A percentile compares a stretch with the other conserved stretches of the same genome.
phyloP scores from a whole-genome alignment of 495 filamentous ascomycete species.

The Podospora comata region DNA sequence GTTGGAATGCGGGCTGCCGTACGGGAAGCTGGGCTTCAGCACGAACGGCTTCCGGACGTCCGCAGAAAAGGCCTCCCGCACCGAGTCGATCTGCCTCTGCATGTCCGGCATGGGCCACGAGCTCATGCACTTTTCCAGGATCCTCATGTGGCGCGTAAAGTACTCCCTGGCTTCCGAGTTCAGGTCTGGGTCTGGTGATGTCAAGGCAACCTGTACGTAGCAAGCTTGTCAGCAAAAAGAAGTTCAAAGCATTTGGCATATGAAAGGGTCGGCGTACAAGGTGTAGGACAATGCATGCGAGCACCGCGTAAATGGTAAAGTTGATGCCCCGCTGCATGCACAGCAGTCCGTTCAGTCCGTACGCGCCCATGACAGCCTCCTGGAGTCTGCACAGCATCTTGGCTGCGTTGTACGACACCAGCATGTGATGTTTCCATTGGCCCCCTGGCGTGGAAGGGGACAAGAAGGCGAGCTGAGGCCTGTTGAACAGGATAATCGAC shows the following conservation, averaged over 20 bases:
- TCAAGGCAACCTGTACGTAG: conserved; percentile 77
- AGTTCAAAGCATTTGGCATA: background rate
- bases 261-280: conserved; percentile 57
- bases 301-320: conserved; percentile 87
- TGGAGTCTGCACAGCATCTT: conserved; percentile 88
- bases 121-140: conserved; percentile 79
- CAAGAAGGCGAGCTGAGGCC: conserved; percentile 78
- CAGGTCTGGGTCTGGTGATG: conserved; percentile 87
- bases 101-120: conserved; percentile 93
- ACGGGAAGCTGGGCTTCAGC: conserved; percentile 83
- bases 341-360: conserved; percentile 75
- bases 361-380: conserved; percentile 74
- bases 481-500: conserved; percentile 79
- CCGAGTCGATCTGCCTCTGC: conserved; percentile 82
- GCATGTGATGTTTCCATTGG: conserved; percentile 84
- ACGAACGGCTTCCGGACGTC: conserved; percentile 83
- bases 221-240: conserved; percentile 3
- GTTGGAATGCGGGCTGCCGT: conserved; percentile 70
- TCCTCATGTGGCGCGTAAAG: conserved; percentile 92
- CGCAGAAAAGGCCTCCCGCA: conserved; percentile 89
- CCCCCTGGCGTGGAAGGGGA: conserved; percentile 70
- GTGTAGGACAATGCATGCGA: conserved; percentile 94
- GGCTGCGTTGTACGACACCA: conserved; percentile 79
- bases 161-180: conserved; percentile 83
- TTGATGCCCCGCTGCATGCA: conserved; percentile 95